Conservation (phyloP, 768 basidiomycete species). For the Tephrocybe sp. region DNA sequence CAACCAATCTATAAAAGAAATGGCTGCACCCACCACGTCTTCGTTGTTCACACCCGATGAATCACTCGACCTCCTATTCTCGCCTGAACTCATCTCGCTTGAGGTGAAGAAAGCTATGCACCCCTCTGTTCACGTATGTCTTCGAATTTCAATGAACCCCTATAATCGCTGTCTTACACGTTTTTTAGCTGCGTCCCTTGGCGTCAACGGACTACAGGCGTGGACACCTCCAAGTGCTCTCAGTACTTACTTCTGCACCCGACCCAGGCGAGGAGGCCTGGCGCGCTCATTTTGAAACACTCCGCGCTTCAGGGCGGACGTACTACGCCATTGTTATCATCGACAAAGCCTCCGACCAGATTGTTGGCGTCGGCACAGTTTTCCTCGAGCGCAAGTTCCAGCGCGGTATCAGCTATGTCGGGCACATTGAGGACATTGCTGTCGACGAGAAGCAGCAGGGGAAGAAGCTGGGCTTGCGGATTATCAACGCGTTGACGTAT, state of each 20-base stretch:
- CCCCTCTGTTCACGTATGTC: slow-evolving; percentile 43
- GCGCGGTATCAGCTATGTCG: slow-evolving; percentile 79
- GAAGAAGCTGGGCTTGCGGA: slow-evolving; percentile 82
- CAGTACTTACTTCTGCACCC: slow-evolving; percentile 71
- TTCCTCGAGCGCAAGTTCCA: slow-evolving; percentile 96
- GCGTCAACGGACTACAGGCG: slow-evolving; percentile 80
- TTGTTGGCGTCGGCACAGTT: slow-evolving; percentile 82
- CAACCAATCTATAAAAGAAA: slow-evolving; percentile 7
- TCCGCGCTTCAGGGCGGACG: slow-evolving; percentile 54
- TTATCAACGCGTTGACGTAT: slow-evolving; percentile 83
- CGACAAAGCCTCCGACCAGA: slow-evolving; percentile 66
- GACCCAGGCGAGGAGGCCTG: slow-evolving; percentile 70
- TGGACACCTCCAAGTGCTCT: slow-evolving; percentile 82
- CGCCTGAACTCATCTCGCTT: slow-evolving; percentile 65
- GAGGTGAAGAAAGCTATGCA: slow-evolving; percentile 63
- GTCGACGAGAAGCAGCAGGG: slow-evolving; percentile 89
- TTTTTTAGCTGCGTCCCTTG: slow-evolving; percentile 83
- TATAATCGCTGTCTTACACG: not conserved
- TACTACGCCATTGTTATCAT: slow-evolving; percentile 90
- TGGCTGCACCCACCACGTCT: slow-evolving; percentile 13
- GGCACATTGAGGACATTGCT: slow-evolving; percentile 98
- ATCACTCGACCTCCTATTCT: slow-evolving; percentile 77
- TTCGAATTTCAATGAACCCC: not conserved
- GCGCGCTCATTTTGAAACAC: slow-evolving; percentile 62
- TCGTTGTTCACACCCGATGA: slow-evolving; percentile 55